Evolutionary conservation across 257 asterid genomes (phyloP).

Genomic region (Nicotiana tomentosiformis): DNA sequence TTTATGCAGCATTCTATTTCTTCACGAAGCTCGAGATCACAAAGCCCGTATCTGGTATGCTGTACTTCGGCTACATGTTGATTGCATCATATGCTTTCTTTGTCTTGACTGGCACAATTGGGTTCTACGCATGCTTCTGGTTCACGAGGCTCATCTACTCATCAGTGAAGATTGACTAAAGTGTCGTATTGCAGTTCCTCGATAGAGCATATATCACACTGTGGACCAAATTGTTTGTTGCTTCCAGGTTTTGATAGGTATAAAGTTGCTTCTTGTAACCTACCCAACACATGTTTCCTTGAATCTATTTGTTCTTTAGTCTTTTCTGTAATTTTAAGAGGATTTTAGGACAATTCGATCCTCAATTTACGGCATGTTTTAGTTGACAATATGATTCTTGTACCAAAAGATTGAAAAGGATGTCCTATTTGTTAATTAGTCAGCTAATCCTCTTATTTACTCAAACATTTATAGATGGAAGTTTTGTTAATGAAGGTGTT

Average conservation of each 20-base stretch:
- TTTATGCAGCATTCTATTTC: constrained; percentile 76
- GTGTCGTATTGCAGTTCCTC: background rate
- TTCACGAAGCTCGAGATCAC: constrained; percentile 87
- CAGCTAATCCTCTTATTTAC: background rate
- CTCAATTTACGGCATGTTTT: constrained; percentile 12
- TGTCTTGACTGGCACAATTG: constrained; percentile 83
- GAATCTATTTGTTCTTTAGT: constrained; percentile 19
- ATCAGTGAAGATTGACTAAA: constrained; percentile 80
- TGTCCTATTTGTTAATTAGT: constrained; percentile 1
- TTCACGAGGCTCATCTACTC: constrained; percentile 90
- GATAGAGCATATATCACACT: background rate
- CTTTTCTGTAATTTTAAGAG: constrained; percentile 17
- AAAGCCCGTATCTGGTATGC: constrained; percentile 67
- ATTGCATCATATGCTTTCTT: constrained; percentile 81
- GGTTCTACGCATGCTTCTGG: constrained; percentile 85
- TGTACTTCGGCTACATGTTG: constrained; percentile 87
- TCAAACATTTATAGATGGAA: background rate
- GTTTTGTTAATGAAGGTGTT: background rate
- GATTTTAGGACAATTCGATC: constrained; percentile 19
- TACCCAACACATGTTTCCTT: constrained; percentile 1
- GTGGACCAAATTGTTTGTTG: constrained; percentile 7
- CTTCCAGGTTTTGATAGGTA: constrained; percentile 14
- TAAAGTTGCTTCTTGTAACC: constrained; percentile 16
- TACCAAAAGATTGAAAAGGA: background rate
- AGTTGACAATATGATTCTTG: constrained; percentile 9